Base-by-base conservation (phyloP, 176 grass and related monocot genomes). In the Cenchrus fungigraminus region DNA sequence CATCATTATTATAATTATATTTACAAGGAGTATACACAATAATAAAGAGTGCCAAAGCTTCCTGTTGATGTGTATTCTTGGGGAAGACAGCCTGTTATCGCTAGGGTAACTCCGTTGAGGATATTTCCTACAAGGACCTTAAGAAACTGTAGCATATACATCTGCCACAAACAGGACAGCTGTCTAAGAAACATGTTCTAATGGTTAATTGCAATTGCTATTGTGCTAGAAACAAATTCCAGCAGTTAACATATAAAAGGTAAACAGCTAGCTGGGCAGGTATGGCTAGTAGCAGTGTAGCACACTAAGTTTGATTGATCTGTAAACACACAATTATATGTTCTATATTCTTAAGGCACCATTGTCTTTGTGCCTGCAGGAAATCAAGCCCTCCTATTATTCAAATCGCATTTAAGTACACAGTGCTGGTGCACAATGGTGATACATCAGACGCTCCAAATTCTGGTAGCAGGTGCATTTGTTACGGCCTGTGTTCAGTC, bases 401-500 rank as follows among this genome's bases (percentile, higher is more conserved):
- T 50, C 95, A 98, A 86, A 89, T 98, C 25, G 95, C 91, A 78
- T 98, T 98, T 79, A 94, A 98, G 78, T 98, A 98, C 76, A 98
- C 89, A 55, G 64, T 84, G 10, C 86, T 98, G 83, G 92, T 91
- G 86, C 92, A 79, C 37, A 58, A 68, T 20, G 75, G 84, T 89
- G 89, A 91, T 59, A 79, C 74, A 68, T 85, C 88, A 55, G 73
- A 73, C 54, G 86, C 65, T 40, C 64, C 68, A 81, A 86, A 66
- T 83, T 83, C 88, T 73, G 50, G 16, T 65, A 73, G 65, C 74
- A 86, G 84, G 88, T 90, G 83, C 42, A 44, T 65, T 89, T 82
- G 40, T 60, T 72, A 78, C 60, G 19, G 0, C 28, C 16, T 82
- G 74, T 44, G 40, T 72, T 32, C 15, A 10, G 9, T 73, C 42